These are phyloP conservation scores for Epichloe sylvatica DNA, from an alignment of 2,329 filamentous ascomycete species.

Conservation along the genomic window DNA sequence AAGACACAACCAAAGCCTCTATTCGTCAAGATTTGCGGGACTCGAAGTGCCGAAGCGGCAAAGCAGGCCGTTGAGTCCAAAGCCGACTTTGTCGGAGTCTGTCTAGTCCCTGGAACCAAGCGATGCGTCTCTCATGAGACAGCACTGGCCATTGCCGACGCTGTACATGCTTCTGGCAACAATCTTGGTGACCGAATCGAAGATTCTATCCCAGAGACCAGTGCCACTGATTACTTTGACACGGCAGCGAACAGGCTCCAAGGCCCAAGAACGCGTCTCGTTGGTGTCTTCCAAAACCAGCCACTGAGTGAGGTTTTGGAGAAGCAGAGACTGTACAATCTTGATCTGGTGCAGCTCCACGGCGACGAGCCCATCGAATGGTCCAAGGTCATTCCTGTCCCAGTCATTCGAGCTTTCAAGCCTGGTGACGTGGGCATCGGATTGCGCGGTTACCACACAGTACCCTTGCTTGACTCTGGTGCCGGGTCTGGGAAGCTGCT, in stretches of 20 bases:
- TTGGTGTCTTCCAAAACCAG: conserved; percentile 91
- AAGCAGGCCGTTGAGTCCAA: conserved; percentile 68
- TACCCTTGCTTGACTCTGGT: conserved; percentile 79
- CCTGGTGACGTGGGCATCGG: conserved; percentile 61
- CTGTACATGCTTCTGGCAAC: conserved; percentile 55
- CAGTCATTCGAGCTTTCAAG: conserved; percentile 76
- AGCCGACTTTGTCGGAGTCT: conserved; percentile 87
- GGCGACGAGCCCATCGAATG: conserved; percentile 87
- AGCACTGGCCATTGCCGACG: conserved; percentile 65
- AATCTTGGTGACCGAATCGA: conserved; percentile 21
- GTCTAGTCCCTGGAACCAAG: conserved; percentile 68
- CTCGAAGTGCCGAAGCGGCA: conserved; percentile 68
- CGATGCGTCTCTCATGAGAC: conserved; percentile 67
- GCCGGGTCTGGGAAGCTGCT: conserved; percentile 69
- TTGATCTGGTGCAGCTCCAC: conserved; percentile 88
- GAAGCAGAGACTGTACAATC: conserved; percentile 58
- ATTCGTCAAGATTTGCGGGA: conserved; percentile 92
- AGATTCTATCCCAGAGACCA: conserved; percentile 13
- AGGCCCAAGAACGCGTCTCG: conserved; percentile 55
- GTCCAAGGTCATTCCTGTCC: conserved; percentile 77
- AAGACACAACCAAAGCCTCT: conserved; percentile 30
- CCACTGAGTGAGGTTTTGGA: conserved; percentile 68
- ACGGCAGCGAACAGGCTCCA: conserved; percentile 33
- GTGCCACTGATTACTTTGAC: conserved; percentile 59
- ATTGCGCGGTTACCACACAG: conserved; percentile 63